phyloP scores from a whole-genome alignment of 106 monocot species.

The Allium sativum region DNA sequence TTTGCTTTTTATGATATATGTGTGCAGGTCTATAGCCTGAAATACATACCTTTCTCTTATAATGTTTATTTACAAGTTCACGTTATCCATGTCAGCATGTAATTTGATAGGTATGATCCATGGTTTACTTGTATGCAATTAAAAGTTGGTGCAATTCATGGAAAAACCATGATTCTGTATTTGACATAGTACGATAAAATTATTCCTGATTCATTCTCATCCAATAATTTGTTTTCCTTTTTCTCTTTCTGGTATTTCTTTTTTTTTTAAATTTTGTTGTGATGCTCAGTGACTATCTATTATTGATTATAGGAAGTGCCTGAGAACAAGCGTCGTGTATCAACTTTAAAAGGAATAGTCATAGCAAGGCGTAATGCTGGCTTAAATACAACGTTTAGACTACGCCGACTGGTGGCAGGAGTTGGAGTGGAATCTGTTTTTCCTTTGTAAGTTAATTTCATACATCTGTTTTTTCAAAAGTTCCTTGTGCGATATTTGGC shows the following conservation, averaged over 20 bases:
- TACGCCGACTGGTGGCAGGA: slow-evolving; percentile 72
- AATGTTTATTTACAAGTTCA: too few species aligned
- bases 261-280: too few species aligned
- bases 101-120: too few species aligned
- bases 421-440: slow-evolving; percentile 87
- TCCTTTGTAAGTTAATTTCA: slow-evolving; percentile 65
- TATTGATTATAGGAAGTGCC: slow-evolving; percentile 58
- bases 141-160: too few species aligned
- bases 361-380: slow-evolving; percentile 84
- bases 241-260: too few species aligned
- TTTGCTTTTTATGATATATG: not conserved
- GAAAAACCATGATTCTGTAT: not conserved
- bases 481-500: too few species aligned
- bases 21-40: not conserved
- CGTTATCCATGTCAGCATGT: too few species aligned
- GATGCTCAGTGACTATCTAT: not conserved
- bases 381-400: slow-evolving; percentile 63
- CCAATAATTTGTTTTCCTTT: too few species aligned
- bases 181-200: not conserved
- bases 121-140: too few species aligned
- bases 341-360: slow-evolving; percentile 72
- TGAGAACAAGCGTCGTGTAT: slow-evolving; percentile 85
- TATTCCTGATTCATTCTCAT: not conserved
- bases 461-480: not conserved
- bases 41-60: too few species aligned